A percentile compares a stretch with the other conserved stretches of the same genome.
Evolutionary conservation across 306 rosid genomes (phyloP).

Genomic region (Pyrus communis): DNA sequence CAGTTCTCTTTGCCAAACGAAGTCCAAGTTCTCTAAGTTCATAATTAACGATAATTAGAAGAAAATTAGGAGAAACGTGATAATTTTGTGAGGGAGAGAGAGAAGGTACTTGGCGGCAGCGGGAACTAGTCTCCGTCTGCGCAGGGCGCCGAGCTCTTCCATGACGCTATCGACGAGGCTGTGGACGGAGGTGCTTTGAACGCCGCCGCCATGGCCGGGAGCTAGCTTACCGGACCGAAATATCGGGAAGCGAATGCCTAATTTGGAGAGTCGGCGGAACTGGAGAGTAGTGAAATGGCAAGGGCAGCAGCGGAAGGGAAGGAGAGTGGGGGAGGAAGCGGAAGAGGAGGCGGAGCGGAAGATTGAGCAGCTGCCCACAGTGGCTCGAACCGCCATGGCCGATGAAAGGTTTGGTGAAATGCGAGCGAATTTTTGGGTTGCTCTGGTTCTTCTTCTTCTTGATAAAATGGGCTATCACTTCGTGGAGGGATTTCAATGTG

Average conservation of each 20-base stretch:
- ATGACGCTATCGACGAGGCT: constrained; percentile 54
- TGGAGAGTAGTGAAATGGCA: constrained; percentile 22
- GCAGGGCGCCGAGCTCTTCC: constrained; percentile 53
- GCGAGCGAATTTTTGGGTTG: not conserved
- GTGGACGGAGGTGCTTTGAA: constrained; percentile 39
- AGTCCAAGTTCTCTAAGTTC: not conserved
- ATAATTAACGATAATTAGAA: not conserved
- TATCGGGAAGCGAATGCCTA: constrained; percentile 3
- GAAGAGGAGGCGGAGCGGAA: constrained; percentile 42
- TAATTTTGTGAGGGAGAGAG: not conserved
- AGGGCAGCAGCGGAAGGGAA: constrained; percentile 40
- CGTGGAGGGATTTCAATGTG: too few relatives aligned
- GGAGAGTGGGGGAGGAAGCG: constrained; percentile 41
- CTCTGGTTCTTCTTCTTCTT: not conserved
- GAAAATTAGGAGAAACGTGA: not conserved
- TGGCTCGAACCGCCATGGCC: constrained; percentile 63
- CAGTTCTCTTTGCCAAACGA: not conserved
- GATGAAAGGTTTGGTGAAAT: not conserved
- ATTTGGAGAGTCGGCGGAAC: constrained; percentile 21
- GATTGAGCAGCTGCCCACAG: constrained; percentile 41
- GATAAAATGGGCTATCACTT: not conserved
- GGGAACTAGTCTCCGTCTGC: constrained; percentile 36
- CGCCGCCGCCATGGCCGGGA: constrained; percentile 25
- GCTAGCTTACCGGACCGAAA: constrained; percentile 14
- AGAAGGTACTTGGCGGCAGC: constrained; percentile 47